Conservation (phyloP, 2,329 filamentous ascomycete genomes). For the Cladophialophora exuberans region DNA sequence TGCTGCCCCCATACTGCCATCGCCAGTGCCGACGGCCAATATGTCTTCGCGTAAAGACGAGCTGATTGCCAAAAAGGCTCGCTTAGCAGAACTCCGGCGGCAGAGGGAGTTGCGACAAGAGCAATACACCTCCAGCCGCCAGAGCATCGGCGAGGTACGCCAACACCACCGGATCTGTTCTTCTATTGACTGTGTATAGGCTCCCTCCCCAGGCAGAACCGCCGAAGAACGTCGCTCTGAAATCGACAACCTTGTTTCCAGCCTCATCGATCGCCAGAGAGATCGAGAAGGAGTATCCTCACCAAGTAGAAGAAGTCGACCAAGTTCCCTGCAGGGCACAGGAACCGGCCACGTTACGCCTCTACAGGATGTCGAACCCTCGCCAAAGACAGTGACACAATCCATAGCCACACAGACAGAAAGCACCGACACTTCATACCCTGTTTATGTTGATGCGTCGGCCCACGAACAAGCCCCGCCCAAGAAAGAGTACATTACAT, state of each 20-base stretch:
- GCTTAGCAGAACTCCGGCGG: conserved; percentile 92
- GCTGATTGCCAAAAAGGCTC: conserved; percentile 94
- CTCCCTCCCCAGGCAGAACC: conserved; percentile 28
- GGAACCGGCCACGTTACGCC: conserved; percentile 78
- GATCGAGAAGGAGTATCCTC: conserved; percentile 34
- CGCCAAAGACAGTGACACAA: conserved; percentile 45
- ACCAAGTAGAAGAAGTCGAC: conserved; percentile 65
- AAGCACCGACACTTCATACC: conserved; percentile 72
- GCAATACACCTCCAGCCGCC: conserved; percentile 71
- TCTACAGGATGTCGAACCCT: conserved; percentile 55
- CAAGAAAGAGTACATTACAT: conserved; percentile 80
- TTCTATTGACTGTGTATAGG: conserved; percentile 22
- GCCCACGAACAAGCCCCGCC: conserved; percentile 42
- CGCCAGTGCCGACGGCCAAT: conserved; percentile 26
- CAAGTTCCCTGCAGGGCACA: conserved; percentile 82
- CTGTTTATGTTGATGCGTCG: conserved; percentile 78
- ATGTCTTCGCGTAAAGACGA: conserved; percentile 77
- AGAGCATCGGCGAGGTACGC: conserved; percentile 74
- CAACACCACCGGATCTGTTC: background rate
- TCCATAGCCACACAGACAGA: conserved; percentile 68
- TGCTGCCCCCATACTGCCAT: background rate
- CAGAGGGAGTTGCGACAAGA: conserved; percentile 83
- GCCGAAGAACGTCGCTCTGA: conserved; percentile 30
- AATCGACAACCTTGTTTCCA: conserved; percentile 77
- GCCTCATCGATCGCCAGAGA: conserved; percentile 72